phyloP scores from a whole-genome alignment of 176 grass and related monocot genomes.

The Cenchrus purpureus region DNA sequence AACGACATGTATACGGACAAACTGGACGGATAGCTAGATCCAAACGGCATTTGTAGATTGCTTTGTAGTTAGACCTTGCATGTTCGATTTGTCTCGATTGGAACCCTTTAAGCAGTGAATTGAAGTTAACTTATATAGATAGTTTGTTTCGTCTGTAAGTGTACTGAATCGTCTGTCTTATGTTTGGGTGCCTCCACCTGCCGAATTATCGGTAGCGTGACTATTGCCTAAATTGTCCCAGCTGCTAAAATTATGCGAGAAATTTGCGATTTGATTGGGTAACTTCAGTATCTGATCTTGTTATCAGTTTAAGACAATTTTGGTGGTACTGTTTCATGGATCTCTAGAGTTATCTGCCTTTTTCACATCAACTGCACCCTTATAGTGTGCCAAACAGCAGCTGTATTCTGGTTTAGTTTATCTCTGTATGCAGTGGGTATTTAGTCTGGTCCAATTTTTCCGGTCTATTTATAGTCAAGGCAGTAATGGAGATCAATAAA shows the following conservation, averaged over 20 bases:
- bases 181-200: slow-evolving; percentile 21
- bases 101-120: not conserved
- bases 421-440: not conserved
- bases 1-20: not conserved
- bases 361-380: not conserved
- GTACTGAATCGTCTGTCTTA: not conserved
- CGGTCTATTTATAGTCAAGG: not conserved
- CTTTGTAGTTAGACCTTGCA: not conserved
- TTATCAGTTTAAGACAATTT: not conserved
- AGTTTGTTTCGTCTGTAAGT: not conserved
- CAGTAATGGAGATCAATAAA: not conserved
- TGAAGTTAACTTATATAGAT: slow-evolving; percentile 10
- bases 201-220: not conserved
- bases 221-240: not conserved
- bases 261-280: not conserved
- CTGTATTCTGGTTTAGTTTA: not conserved
- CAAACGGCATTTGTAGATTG: slow-evolving; percentile 21
- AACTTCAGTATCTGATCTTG: not conserved
- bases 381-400: not conserved
- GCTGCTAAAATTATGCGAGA: not conserved
- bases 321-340: not conserved
- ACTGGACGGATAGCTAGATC: not conserved
- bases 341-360: not conserved
- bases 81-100: slow-evolving; percentile 1
- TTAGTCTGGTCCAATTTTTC: not conserved